A percentile compares a stretch with the other conserved stretches of the same genome.
Conservation (phyloP, 345 rosid genomes). For the Rhodamnia argentea region DNA sequence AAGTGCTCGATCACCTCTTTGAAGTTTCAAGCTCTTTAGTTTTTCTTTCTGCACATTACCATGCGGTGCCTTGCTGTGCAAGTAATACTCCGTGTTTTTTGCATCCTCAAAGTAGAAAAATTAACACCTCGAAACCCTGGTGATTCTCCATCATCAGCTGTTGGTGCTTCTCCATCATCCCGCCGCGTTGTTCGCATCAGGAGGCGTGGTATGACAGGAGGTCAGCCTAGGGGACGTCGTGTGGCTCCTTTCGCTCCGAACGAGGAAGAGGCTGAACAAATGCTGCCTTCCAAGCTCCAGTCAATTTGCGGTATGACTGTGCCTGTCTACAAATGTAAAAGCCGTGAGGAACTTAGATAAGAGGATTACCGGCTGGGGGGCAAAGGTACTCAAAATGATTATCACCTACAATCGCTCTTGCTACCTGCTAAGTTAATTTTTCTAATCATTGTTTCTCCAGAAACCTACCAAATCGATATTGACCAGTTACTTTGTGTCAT, state of each 20-base stretch:
- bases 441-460: background rate
- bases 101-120: background rate
- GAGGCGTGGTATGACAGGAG: constrained; percentile 11
- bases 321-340: constrained; percentile 68
- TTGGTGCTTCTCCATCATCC: constrained; percentile 11
- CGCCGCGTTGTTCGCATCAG: too few species aligned
- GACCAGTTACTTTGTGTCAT: constrained; percentile 17
- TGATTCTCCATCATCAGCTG: too few species aligned
- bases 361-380: constrained; percentile 93
- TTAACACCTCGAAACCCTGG: background rate
- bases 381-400: constrained; percentile 40
- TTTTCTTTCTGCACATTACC: background rate
- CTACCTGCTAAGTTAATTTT: background rate
- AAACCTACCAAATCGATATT: background rate
- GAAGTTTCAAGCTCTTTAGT: background rate
- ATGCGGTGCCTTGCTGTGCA: background rate
- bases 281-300: constrained; percentile 58
- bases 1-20: constrained; percentile 10
- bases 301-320: constrained; percentile 59
- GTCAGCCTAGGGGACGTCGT: constrained; percentile 73
- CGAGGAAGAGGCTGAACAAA: constrained; percentile 37
- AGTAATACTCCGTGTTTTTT: background rate
- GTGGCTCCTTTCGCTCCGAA: constrained; percentile 44
- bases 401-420: background rate
- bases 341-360: constrained; percentile 89